Evolutionary conservation across 306 rosid species (phyloP).

Genomic region (Oxytropis ochrocephala): DNA sequence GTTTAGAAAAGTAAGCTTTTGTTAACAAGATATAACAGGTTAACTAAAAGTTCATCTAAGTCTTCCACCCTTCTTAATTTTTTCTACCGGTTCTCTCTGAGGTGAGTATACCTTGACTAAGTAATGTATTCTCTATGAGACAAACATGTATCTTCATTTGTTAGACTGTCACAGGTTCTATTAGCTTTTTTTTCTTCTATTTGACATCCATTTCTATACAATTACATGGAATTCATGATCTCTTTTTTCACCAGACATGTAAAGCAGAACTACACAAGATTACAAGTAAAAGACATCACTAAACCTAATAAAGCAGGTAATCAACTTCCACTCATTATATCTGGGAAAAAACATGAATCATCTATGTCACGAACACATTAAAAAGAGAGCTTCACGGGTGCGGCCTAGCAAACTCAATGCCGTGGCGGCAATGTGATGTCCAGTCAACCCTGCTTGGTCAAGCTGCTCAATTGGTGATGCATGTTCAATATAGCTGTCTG

Average conservation of each 20-base stretch:
- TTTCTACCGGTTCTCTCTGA: too few relatives aligned
- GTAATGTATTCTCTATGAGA: not conserved
- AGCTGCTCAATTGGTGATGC: constrained; percentile 81
- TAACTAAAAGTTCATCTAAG: too few relatives aligned
- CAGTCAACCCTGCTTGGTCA: constrained; percentile 69
- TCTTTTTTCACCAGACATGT: not conserved
- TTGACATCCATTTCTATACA: constrained; percentile 21
- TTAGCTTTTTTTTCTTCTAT: not conserved
- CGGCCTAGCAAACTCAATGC: constrained; percentile 83
- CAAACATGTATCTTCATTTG: not conserved
- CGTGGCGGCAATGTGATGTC: constrained; percentile 85
- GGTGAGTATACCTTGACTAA: not conserved
- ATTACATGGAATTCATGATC: not conserved
- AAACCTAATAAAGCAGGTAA: not conserved
- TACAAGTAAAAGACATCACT: constrained; percentile 6
- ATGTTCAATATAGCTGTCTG: constrained; percentile 78
- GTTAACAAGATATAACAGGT: too few relatives aligned
- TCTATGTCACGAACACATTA: constrained; percentile 38
- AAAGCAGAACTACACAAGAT: constrained; percentile 2
- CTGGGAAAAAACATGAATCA: not conserved
- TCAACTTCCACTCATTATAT: not conserved
- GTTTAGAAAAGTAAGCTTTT: too few relatives aligned
- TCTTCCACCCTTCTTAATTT: too few relatives aligned
- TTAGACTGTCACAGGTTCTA: not conserved
- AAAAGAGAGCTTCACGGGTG: constrained; percentile 78